These are phyloP conservation scores for Medicago ruthenica DNA, from an alignment of 306 rosid genomes.

Conservation along the genomic window DNA sequence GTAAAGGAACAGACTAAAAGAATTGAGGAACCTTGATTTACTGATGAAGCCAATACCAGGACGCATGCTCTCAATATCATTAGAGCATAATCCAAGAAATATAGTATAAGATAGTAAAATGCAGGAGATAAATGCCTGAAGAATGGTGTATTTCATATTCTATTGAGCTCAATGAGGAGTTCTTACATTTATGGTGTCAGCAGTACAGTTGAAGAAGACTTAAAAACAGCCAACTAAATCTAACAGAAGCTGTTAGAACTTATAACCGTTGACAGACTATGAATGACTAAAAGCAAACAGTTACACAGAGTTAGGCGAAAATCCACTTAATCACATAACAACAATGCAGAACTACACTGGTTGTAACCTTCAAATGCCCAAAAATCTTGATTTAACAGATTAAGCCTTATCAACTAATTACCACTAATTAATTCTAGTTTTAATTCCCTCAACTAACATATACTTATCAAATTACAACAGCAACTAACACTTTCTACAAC, in stretches of 20 bases:
- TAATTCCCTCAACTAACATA: not conserved
- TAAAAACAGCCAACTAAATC: conserved; percentile 8
- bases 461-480: not conserved
- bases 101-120: not conserved
- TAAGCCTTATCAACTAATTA: not conserved
- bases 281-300: not conserved
- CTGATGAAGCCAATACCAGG: not conserved
- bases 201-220: conserved; percentile 11
- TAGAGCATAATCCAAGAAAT: not conserved
- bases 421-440: not conserved
- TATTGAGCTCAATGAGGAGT: not conserved
- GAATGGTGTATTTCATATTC: not conserved
- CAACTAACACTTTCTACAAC: not conserved
- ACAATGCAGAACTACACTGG: not conserved
- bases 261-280: not conserved
- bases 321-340: not conserved
- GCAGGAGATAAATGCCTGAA: not conserved
- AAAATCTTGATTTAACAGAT: not conserved
- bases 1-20: not conserved
- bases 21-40: not conserved
- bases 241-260: not conserved
- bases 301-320: not conserved
- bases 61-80: not conserved
- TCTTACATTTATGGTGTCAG: not conserved
- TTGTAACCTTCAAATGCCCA: not conserved